These are phyloP conservation scores for Diphasiastrum complanatum DNA, from an alignment of 83 land plant species.

Conservation along the genomic window DNA sequence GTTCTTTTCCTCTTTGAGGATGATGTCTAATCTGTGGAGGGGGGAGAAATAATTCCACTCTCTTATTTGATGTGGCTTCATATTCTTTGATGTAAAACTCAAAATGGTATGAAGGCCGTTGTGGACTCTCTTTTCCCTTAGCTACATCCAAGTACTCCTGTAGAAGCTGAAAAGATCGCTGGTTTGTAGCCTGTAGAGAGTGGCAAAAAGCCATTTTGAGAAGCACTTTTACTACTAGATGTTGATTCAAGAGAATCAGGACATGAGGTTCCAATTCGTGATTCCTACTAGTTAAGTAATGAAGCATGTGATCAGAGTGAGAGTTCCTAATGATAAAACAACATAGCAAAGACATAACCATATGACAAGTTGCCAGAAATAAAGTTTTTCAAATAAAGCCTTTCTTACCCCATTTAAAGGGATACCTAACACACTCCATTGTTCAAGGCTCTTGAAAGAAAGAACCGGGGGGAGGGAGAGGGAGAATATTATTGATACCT, in stretches of 20 bases:
- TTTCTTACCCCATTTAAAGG: no score
- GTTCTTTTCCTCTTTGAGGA: conserved; percentile 21
- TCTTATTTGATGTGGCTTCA: conserved; percentile 4
- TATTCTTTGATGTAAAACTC: conserved; percentile 27
- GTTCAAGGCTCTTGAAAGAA: no score
- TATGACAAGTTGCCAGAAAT: no score
- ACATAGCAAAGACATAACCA: neutral
- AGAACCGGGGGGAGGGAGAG: no score
- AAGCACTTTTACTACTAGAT: no score
- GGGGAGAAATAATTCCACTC: conserved; percentile 36
- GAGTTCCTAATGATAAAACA: neutral
- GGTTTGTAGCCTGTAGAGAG: conserved; percentile 32
- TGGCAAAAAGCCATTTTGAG: no score
- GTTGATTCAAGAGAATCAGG: no score
- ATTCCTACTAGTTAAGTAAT: no score
- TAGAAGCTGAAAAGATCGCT: conserved; percentile 38
- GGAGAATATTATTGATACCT: no score
- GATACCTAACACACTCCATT: no score
- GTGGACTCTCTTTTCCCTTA: conserved; percentile 21
- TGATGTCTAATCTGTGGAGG: conserved; percentile 27
- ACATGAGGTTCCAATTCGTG: no score
- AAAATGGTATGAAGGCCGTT: conserved; percentile 27
- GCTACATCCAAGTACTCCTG: conserved; percentile 44
- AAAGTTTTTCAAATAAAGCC: no score
- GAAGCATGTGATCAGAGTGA: neutral